Base-by-base conservation (phyloP, 2,329 filamentous ascomycete species). In the Aspergillus eucalypticola region DNA sequence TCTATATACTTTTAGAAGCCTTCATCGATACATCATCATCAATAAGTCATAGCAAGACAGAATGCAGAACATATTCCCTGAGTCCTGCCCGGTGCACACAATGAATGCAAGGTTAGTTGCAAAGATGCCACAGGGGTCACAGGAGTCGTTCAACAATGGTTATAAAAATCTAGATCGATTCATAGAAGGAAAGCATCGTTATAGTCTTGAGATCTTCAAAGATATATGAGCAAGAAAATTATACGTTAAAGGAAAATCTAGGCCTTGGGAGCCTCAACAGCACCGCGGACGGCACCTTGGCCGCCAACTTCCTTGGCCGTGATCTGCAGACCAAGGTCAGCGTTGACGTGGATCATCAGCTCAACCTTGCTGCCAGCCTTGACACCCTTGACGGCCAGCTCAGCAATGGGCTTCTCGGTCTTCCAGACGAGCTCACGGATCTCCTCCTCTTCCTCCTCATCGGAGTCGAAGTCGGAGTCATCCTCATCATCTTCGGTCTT, bases 331-430 rank as follows among this genome's bases (percentile, higher is more conserved):
- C 83, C 83, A 59, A 97, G 81, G 74, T 98, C 92, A 25, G 86
- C 88, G 58, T 84, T 86, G 66, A 98, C 89, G 76, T 94, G 96
- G 71, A 98, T 86, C 75, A 92, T 96, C 57, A 98, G 88, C 83
- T 99, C 95, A 66, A 99, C 87, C 83, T 96, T 96, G 71, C 86
- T 86, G 60, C 87, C 90, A 81, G 94, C 92, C 87, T 94, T 94
- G 68, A 96, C 86, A 61, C 84, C 91, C 77, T 86, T 90, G 75
- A 99, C 80, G 32, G 89, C 90, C 10, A 91, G 89, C 82, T 99
- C 95, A 62, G 92, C 93, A 61, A 99, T 86, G 29, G 88, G 83
- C 65, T 84, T 87, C 68, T 91, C 90, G 51, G 92, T 85, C 84
- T 96, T 96, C 92, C 92, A 97, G 61, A 95, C 83, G 84, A 95